phyloP scores from a whole-genome alignment of 352 stramenopile genomes.

The Globisporangium parvum region DNA sequence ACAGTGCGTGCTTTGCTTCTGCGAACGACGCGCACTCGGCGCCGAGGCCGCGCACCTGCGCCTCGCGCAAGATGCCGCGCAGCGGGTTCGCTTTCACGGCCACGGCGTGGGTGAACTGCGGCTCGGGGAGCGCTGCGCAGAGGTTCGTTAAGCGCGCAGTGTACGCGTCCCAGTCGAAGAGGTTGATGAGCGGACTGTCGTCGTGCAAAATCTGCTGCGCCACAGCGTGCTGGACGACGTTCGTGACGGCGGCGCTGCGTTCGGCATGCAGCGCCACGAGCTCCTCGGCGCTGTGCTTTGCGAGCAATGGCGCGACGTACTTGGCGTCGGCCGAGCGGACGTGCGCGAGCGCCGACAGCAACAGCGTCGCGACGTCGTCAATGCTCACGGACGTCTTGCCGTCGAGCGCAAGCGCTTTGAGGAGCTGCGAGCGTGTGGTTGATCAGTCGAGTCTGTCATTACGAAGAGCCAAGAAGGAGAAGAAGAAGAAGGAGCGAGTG shows the following conservation, averaged over 20 bases:
- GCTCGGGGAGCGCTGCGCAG: slow-evolving; percentile 41
- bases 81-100: slow-evolving; percentile 82
- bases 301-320: slow-evolving; percentile 47
- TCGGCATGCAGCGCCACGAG: slow-evolving; percentile 21
- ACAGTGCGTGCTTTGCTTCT: slow-evolving; percentile 75
- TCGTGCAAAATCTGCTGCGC: slow-evolving; percentile 44
- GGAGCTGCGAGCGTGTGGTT: slow-evolving; percentile 14
- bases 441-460: neutral
- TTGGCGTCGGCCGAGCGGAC: slow-evolving; percentile 4
- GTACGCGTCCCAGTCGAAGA: slow-evolving; percentile 65
- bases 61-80: slow-evolving; percentile 52
- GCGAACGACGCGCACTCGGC: slow-evolving; percentile 81
- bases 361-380: slow-evolving; percentile 20
- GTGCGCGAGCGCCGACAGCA: slow-evolving; percentile 21
- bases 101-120: slow-evolving; percentile 67
- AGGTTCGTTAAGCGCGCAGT: slow-evolving; percentile 53
- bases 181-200: slow-evolving; percentile 49
- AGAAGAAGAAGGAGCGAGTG: neutral
- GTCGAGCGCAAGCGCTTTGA: slow-evolving; percentile 20
- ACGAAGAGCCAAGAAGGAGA: neutral
- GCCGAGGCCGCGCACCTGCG: slow-evolving; percentile 41
- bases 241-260: slow-evolving; percentile 25
- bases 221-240: slow-evolving; percentile 45
- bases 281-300: slow-evolving; percentile 32
- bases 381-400: slow-evolving; percentile 11